A percentile compares a stretch with the other conserved stretches of the same genome.
These are phyloP conservation scores for Lactarius tabidus DNA, from an alignment of 768 basidiomycete species.

Conservation along the genomic window DNA sequence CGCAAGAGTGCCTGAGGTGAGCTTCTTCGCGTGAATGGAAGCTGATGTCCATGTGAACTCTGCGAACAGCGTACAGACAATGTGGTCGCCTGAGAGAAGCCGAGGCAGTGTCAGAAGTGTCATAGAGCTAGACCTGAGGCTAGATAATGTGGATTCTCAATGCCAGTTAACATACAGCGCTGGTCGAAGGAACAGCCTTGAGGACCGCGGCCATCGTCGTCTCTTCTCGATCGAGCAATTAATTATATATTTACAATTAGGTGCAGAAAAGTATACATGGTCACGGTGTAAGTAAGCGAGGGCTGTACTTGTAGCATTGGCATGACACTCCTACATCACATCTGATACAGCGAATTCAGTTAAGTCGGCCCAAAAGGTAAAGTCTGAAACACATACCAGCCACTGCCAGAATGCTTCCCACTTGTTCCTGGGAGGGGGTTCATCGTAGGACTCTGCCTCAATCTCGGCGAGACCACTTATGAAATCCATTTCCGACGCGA, in stretches of 20 bases:
- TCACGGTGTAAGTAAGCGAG: not conserved
- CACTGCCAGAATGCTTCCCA: constrained; percentile 70
- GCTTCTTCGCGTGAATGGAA: not conserved
- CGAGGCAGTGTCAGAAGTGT: not conserved
- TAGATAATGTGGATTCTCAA: not conserved
- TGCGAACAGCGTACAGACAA: not conserved
- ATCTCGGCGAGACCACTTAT: constrained; percentile 44
- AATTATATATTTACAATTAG: not conserved
- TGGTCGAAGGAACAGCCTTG: not conserved
- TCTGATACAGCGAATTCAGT: not conserved
- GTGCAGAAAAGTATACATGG: not conserved
- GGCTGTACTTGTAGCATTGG: not conserved
- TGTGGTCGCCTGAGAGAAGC: not conserved
- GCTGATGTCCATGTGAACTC: not conserved
- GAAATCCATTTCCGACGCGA: constrained; percentile 79
- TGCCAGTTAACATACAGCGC: not conserved
- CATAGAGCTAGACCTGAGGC: not conserved
- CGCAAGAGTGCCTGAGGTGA: not conserved
- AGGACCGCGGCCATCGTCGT: too few relatives aligned
- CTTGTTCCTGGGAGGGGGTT: constrained; percentile 63
- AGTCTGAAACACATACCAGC: constrained; percentile 46
- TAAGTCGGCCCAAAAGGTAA: not conserved
- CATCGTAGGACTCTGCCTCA: constrained; percentile 46
- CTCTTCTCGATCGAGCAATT: not conserved
- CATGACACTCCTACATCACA: not conserved